Conservation (phyloP, 2,329 filamentous ascomycete genomes). For the Dothideomycetes sp. region DNA sequence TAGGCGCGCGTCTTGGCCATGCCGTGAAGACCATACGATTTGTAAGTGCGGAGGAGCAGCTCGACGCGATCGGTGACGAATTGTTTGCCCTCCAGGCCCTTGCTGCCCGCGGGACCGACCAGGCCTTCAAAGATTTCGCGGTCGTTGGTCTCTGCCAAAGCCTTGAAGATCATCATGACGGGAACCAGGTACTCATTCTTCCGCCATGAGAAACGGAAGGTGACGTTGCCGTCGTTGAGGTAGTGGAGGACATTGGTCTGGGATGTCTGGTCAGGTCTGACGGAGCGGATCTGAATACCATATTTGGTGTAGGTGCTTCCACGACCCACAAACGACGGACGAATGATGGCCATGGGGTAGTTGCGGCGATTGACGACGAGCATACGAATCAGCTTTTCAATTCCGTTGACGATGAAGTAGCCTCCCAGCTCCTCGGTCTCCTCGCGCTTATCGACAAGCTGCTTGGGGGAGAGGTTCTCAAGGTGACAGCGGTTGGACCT, state of each 20-base stretch:
- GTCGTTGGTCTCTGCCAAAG: constrained; percentile 89
- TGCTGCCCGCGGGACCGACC: constrained; percentile 64
- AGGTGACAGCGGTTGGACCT: constrained; percentile 89
- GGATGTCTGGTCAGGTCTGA: constrained; percentile 93
- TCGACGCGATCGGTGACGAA: constrained; percentile 94
- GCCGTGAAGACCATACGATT: constrained; percentile 74
- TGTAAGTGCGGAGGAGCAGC: constrained; percentile 84
- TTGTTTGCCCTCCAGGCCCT: constrained; percentile 68
- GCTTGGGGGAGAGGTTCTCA: constrained; percentile 69
- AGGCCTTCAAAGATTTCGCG: constrained; percentile 92
- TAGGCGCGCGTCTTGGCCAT: constrained; percentile 74
- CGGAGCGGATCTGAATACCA: constrained; percentile 83
- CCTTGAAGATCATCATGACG: constrained; percentile 93
- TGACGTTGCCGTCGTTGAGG: constrained; percentile 88
- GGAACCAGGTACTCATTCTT: constrained; percentile 97
- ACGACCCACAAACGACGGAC: constrained; percentile 79
- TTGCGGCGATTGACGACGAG: constrained; percentile 84
- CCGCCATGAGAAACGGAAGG: constrained; percentile 93
- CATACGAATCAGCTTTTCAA: constrained; percentile 91
- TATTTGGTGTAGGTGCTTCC: constrained; percentile 79
- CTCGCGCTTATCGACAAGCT: constrained; percentile 78
- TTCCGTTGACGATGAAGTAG: constrained; percentile 96
- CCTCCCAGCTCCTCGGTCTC: constrained; percentile 93
- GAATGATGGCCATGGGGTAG: constrained; percentile 87
- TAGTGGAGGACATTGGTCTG: constrained; percentile 97